phyloP scores from a whole-genome alignment of 192 early-diverging fungal species.

The Thamnidium elegans region DNA sequence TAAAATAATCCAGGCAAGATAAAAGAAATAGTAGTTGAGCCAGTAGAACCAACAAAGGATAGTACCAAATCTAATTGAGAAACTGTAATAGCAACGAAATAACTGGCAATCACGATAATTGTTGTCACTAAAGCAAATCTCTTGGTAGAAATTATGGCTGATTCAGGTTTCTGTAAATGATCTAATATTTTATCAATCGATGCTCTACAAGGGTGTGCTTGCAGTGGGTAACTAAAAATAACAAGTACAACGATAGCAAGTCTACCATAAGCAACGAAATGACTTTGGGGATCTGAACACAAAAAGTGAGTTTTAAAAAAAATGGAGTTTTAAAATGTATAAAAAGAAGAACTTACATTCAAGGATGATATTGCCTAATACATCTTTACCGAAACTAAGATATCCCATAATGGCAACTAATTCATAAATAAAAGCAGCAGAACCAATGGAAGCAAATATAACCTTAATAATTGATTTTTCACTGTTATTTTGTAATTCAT shows the following conservation, averaged over 20 bases:
- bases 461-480: constrained; percentile 64
- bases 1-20: constrained; percentile 95
- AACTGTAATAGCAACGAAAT: constrained; percentile 68
- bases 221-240: constrained; percentile 89
- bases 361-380: constrained; percentile 79
- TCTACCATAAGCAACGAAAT: constrained; percentile 80
- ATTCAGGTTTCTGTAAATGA: constrained; percentile 2
- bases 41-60: constrained; percentile 93
- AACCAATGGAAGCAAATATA: constrained; percentile 72
- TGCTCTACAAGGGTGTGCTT: constrained; percentile 87
- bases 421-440: constrained; percentile 76
- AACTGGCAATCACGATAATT: constrained; percentile 63
- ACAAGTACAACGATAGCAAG: constrained; percentile 87
- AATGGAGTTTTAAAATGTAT: neutral
- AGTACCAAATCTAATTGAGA: constrained; percentile 80
- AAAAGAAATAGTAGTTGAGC: constrained; percentile 93
- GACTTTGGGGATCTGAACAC: constrained; percentile 57
- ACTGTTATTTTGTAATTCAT: constrained; percentile 87
- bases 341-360: constrained; percentile 55
- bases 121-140: constrained; percentile 62
- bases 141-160: neutral
- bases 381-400: constrained; percentile 83
- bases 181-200: constrained; percentile 85
- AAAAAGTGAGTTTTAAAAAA: neutral
- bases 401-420: constrained; percentile 89